phyloP scores from a whole-genome alignment of 495 filamentous ascomycete genomes.

The Daldinia caldariorum region DNA sequence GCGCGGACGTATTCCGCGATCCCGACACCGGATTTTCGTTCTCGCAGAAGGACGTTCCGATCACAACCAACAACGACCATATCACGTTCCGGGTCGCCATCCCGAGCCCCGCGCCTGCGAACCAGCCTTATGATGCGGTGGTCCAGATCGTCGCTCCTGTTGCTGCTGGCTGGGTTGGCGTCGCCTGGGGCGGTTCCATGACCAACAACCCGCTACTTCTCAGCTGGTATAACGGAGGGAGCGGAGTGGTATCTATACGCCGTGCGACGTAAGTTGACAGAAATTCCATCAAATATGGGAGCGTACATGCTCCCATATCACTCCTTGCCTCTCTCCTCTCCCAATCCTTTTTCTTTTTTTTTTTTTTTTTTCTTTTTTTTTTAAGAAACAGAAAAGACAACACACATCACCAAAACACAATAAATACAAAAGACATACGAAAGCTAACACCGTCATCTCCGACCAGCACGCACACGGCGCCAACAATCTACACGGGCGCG shows the following conservation, averaged over 20 bases:
- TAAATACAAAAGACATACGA: not conserved
- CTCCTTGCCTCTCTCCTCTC: too few relatives aligned
- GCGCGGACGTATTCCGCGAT: slow-evolving; percentile 52
- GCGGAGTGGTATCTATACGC: slow-evolving; percentile 47
- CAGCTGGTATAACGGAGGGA: slow-evolving; percentile 49
- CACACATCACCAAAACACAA: too few relatives aligned
- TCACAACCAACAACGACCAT: slow-evolving; percentile 48
- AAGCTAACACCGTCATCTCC: not conserved
- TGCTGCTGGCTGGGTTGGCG: slow-evolving; percentile 55
- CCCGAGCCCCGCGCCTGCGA: slow-evolving; percentile 42
- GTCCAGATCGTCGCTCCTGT: slow-evolving; percentile 56
- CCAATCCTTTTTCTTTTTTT: too few relatives aligned
- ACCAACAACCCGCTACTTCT: slow-evolving; percentile 52
- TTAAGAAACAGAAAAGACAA: too few relatives aligned
- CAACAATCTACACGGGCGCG: slow-evolving; percentile 46
- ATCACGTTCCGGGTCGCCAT: slow-evolving; percentile 56
- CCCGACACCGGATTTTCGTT: slow-evolving; percentile 62
- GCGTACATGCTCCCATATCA: too few relatives aligned
- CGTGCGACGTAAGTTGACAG: slow-evolving; percentile 53
- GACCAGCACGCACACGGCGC: slow-evolving; percentile 48
- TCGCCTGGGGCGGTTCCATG: slow-evolving; percentile 58
- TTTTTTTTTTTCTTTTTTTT: too few relatives aligned
- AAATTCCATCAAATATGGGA: not conserved
- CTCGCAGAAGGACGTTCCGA: slow-evolving; percentile 52
- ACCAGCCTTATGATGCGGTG: slow-evolving; percentile 52